A percentile compares a stretch with the other conserved stretches of the same genome.
These are phyloP conservation scores for Hymenoscyphus occultus DNA, from an alignment of 2,329 filamentous ascomycete genomes.

Conservation along the genomic window DNA sequence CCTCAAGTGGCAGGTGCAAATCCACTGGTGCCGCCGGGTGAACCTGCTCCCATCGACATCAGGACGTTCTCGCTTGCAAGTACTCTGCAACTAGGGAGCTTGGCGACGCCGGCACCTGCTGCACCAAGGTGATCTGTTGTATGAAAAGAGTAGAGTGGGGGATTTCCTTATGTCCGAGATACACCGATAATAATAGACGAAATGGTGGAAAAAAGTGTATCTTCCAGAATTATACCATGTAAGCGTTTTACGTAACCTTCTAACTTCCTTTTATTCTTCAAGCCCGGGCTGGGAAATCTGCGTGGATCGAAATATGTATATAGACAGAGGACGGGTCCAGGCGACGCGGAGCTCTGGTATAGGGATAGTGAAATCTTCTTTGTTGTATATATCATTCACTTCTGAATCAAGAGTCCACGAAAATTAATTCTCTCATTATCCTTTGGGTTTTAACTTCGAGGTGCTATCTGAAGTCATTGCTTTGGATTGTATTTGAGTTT, in stretches of 20 bases:
- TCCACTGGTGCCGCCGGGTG: conserved; percentile 12
- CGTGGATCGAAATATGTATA: not conserved
- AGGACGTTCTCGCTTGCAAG: conserved; percentile 31
- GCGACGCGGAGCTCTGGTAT: conserved; percentile 12
- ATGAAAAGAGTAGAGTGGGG: not conserved
- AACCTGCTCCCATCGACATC: conserved; percentile 29
- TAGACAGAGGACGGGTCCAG: conserved; percentile 14
- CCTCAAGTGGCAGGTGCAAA: not conserved
- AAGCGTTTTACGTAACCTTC: conserved; percentile 6
- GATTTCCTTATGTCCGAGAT: not conserved
- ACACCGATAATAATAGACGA: conserved; percentile 8
- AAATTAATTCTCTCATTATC: conserved; percentile 21
- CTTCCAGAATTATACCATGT: conserved; percentile 22
- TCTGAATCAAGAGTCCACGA: conserved; percentile 16
- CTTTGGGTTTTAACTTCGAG: conserved; percentile 20
- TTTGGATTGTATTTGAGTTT: not conserved
- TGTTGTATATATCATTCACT: conserved; percentile 33
- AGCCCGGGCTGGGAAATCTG: not conserved
- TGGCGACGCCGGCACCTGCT: conserved; percentile 25
- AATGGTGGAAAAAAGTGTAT: conserved; percentile 11
- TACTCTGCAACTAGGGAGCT: conserved; percentile 31
- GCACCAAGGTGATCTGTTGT: not conserved
- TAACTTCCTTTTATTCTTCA: not conserved
- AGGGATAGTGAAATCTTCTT: conserved; percentile 10
- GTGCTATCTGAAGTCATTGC: conserved; percentile 14